These are phyloP conservation scores for Phaeoacremonium minimum DNA, from an alignment of 2,329 filamentous ascomycete species.

Conservation along the genomic window DNA sequence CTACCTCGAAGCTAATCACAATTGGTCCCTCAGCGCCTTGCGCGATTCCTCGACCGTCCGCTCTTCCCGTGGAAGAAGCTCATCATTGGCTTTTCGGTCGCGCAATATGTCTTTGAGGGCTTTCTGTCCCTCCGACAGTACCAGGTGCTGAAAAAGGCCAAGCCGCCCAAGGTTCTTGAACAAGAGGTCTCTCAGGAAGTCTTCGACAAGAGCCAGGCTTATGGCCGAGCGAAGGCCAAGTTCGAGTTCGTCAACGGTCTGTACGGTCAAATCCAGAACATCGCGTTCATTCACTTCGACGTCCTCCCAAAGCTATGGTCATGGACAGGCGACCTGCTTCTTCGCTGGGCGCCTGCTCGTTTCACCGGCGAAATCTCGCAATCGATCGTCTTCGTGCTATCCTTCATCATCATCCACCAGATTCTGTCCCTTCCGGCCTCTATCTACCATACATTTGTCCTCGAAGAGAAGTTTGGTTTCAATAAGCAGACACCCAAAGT, in stretches of 20 bases:
- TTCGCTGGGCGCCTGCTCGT: constrained; percentile 67
- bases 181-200: constrained; percentile 86
- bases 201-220: constrained; percentile 92
- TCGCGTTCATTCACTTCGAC: constrained; percentile 86
- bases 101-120: constrained; percentile 85
- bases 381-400: constrained; percentile 86
- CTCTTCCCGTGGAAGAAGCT: constrained; percentile 97
- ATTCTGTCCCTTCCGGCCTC: constrained; percentile 73
- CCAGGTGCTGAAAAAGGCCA: constrained; percentile 72
- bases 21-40: constrained; percentile 55
- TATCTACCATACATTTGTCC: constrained; percentile 90
- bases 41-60: constrained; percentile 82
- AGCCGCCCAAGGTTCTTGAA: constrained; percentile 79
- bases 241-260: constrained; percentile 78
- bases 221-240: constrained; percentile 92
- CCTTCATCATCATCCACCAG: constrained; percentile 79
- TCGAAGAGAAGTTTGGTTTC: constrained; percentile 97
- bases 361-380: constrained; percentile 93
- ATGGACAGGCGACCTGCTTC: constrained; percentile 69
- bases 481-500: constrained; percentile 94
- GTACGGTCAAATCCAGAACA: constrained; percentile 82
- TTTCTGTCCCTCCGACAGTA: constrained; percentile 90
- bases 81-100: constrained; percentile 89
- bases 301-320: constrained; percentile 88
- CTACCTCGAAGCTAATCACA: constrained; percentile 1